These are phyloP conservation scores for Wickerhamiella sorbophila DNA, from an alignment of 805 yeast species.

Conservation along the genomic window DNA sequence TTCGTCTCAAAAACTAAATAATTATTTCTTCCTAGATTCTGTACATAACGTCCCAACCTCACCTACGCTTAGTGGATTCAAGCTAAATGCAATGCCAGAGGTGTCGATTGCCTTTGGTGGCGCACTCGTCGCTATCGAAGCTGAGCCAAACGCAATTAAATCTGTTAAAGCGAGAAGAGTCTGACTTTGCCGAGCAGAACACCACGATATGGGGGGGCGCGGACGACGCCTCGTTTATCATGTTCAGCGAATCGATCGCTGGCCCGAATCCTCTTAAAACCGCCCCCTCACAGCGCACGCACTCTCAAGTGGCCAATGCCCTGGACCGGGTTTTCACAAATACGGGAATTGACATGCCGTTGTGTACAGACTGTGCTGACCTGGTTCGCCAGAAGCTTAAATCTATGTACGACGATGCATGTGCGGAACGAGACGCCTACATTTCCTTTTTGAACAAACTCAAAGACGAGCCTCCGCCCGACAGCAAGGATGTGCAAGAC, in stretches of 20 bases:
- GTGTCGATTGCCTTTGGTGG: conserved; percentile 42
- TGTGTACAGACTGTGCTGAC: conserved; percentile 75
- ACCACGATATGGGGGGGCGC: conserved; percentile 3
- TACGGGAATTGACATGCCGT: conserved; percentile 70
- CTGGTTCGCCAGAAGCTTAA: conserved; percentile 49
- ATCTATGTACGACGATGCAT: conserved; percentile 53
- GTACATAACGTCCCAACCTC: too few relatives aligned
- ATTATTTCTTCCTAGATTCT: too few relatives aligned
- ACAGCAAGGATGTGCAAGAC: conserved; percentile 31
- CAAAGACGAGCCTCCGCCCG: conserved; percentile 39
- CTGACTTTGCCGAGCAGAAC: background rate
- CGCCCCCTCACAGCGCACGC: conserved; percentile 3
- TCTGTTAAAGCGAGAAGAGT: conserved; percentile 32
- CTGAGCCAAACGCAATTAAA: conserved; percentile 42
- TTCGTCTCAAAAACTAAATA: too few relatives aligned
- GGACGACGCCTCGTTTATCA: conserved; percentile 18
- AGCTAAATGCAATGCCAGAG: conserved; percentile 42
- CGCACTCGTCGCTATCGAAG: conserved; percentile 42
- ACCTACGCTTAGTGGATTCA: too few relatives aligned
- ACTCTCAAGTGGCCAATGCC: conserved; percentile 12
- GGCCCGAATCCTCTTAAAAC: conserved; percentile 15
- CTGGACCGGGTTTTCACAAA: conserved; percentile 54
- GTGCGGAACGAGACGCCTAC: conserved; percentile 68
- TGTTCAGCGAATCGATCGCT: conserved; percentile 16
- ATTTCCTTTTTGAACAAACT: conserved; percentile 57